Percentiles rank a stretch among this genome's conserved stretches.
phyloP scores from a whole-genome alignment of 2,329 filamentous ascomycete genomes.

The Pestalotiopsis sp. region DNA sequence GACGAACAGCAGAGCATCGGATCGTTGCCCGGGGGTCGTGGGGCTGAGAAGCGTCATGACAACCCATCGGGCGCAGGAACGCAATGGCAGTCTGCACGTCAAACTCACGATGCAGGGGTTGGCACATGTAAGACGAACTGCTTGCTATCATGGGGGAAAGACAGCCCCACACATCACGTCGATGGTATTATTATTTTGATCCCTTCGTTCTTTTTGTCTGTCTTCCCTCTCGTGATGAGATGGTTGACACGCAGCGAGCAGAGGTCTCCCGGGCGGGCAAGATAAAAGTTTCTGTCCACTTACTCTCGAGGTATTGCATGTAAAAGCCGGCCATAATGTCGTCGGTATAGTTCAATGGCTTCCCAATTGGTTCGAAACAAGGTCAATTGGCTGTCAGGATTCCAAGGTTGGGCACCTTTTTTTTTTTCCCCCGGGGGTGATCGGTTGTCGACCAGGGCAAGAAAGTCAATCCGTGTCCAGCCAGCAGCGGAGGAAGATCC shows the following conservation, averaged over 20 bases:
- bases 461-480: slow-evolving; percentile 21
- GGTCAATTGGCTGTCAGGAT: slow-evolving; percentile 16
- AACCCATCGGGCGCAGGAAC: slow-evolving; percentile 26
- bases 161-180: slow-evolving; percentile 27
- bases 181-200: not conserved
- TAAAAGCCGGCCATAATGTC: slow-evolving; percentile 65
- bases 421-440: slow-evolving; percentile 23
- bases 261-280: slow-evolving; percentile 21
- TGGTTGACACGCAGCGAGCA: slow-evolving; percentile 10
- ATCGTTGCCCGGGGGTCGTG: slow-evolving; percentile 23
- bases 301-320: slow-evolving; percentile 76
- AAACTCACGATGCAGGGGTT: slow-evolving; percentile 32
- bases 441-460: slow-evolving; percentile 24
- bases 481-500: slow-evolving; percentile 33
- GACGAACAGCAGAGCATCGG: slow-evolving; percentile 16
- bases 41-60: slow-evolving; percentile 24
- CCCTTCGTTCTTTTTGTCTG: slow-evolving; percentile 8
- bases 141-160: slow-evolving; percentile 23
- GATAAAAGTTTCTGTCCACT: slow-evolving; percentile 41
- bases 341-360: slow-evolving; percentile 30
- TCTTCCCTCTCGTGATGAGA: slow-evolving; percentile 22
- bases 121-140: slow-evolving; percentile 38
- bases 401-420: slow-evolving; percentile 18
- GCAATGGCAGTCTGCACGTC: slow-evolving; percentile 32
- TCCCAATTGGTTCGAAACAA: slow-evolving; percentile 1